A percentile compares a stretch with the other conserved stretches of the same genome.
These are phyloP conservation scores for Kwoniella pini DNA, from an alignment of 768 basidiomycete species.

Conservation along the genomic window DNA sequence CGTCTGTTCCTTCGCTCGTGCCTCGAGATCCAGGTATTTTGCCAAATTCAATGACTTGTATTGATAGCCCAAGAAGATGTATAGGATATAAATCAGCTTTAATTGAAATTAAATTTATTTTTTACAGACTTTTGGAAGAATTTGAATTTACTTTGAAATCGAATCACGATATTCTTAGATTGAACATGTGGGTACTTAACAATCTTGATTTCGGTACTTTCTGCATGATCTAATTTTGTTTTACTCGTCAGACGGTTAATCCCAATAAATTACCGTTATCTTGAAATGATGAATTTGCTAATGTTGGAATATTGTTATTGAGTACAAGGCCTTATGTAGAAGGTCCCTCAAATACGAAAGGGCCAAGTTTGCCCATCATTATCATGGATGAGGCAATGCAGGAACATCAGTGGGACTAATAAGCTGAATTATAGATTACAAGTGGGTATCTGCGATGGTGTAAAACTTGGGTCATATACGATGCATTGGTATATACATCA, in stretches of 20 bases:
- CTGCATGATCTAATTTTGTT: too few species aligned
- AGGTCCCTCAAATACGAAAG: slow-evolving; percentile 19
- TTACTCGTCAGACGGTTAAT: too few species aligned
- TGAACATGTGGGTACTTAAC: slow-evolving; percentile 43
- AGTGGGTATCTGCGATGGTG: too few species aligned
- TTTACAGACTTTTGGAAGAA: slow-evolving; percentile 29
- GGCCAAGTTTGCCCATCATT: slow-evolving; percentile 27
- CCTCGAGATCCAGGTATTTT: slow-evolving; percentile 24
- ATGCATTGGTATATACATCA: not conserved
- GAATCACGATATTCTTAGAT: slow-evolving; percentile 21
- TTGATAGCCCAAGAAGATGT: slow-evolving; percentile 37
- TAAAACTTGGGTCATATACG: not conserved
- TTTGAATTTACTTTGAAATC: slow-evolving; percentile 25
- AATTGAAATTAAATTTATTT: slow-evolving; percentile 33
- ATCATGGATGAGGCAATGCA: slow-evolving; percentile 7
- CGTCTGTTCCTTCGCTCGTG: not conserved
- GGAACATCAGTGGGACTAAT: too few species aligned
- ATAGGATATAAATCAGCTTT: slow-evolving; percentile 36
- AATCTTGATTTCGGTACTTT: too few species aligned
- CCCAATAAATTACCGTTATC: too few species aligned
- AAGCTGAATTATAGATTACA: too few species aligned
- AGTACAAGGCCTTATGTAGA: slow-evolving; percentile 32
- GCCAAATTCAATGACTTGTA: slow-evolving; percentile 37
- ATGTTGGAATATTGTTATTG: not conserved
- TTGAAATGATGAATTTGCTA: not conserved